A percentile compares a stretch with the other conserved stretches of the same genome.
Evolutionary conservation across 75 land plant species (phyloP).

Genomic region (Selaginella moellendorffii): DNA sequence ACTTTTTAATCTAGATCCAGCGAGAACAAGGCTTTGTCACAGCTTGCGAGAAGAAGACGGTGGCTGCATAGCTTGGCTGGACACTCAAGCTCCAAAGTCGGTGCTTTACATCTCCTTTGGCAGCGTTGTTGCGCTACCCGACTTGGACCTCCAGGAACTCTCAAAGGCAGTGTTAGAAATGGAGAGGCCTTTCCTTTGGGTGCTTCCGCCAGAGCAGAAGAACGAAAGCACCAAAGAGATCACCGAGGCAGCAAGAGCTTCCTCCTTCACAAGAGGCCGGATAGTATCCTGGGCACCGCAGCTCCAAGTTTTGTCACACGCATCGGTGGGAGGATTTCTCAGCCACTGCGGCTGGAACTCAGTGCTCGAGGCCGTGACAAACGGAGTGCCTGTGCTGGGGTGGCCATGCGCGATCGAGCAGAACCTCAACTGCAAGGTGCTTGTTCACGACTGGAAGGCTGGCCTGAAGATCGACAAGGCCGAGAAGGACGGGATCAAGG

Average conservation of each 20-base stretch:
- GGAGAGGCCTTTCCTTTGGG: background rate
- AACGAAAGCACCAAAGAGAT: background rate
- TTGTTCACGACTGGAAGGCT: background rate
- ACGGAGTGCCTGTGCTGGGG: slow-evolving; percentile 2
- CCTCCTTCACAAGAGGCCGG: background rate
- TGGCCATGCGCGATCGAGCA: background rate
- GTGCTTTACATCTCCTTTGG: background rate
- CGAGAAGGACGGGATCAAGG: too few species aligned
- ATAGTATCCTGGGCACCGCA: slow-evolving; percentile 1
- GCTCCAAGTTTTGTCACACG: background rate
- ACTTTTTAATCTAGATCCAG: background rate
- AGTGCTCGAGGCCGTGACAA: slow-evolving; percentile 11
- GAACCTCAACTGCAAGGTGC: background rate
- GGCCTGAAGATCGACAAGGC: background rate
- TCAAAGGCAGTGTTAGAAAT: background rate
- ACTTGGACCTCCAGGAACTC: background rate
- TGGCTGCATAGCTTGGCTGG: background rate
- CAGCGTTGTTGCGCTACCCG: background rate
- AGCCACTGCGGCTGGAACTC: slow-evolving; percentile 31
- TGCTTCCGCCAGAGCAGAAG: background rate
- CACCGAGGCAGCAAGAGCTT: too few species aligned
- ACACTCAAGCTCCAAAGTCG: background rate
- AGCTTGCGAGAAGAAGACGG: background rate
- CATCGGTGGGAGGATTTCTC: slow-evolving; percentile 10
- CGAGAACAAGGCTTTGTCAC: background rate